Evolutionary conservation across 768 basidiomycete species (phyloP), one percentile per base, ranked within the genome.

Genomic region (Gymnopilus junonius): DNA sequence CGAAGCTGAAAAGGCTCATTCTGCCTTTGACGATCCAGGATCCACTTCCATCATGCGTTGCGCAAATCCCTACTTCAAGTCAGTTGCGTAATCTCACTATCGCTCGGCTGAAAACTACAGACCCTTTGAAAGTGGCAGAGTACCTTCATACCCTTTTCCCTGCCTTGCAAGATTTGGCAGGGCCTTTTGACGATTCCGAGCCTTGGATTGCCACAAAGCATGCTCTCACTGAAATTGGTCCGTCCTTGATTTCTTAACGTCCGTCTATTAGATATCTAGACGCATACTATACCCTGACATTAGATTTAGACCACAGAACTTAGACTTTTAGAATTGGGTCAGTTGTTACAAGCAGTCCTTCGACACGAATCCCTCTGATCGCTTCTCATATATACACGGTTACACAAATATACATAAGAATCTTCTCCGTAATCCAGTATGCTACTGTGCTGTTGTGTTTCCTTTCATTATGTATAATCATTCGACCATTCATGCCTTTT

Each of bases 131-230:
- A 35, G 46, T 78, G 46, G 77, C 76, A 8, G 60, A 40, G 1
- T 70, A 72, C 57, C 72, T 84, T 14, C 69, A 70, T 17, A 62
- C 57, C 17, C 51, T 81, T n/a, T 84, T 85, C 50, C 81, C 83
- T 20, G 74, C 66, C 8, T 64, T 85, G 57, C 37, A 55, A 45
- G 67, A 74, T 23, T 66, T 82, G 14, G 77, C 77, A 11, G 77
- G 79, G 7, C 75, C 75, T 60, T 70, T 66, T 25, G 75, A 73
- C 15, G 53, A 62, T 35, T 23, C 15, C 17, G 45, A 62, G 74
- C 71, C 51, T 71, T 75, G 50, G 69, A 71, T 31, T 76, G 79
- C 79, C 46, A 25, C 45, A 10, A 59, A 58, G 23, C 27, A 55
- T 50, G 21, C 46, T 15, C 27, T 69, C 8, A 11, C 7, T 23